Evolutionary conservation across 371 early-diverging fungal genomes (phyloP).

Genomic region (Blakeslea trispora): DNA sequence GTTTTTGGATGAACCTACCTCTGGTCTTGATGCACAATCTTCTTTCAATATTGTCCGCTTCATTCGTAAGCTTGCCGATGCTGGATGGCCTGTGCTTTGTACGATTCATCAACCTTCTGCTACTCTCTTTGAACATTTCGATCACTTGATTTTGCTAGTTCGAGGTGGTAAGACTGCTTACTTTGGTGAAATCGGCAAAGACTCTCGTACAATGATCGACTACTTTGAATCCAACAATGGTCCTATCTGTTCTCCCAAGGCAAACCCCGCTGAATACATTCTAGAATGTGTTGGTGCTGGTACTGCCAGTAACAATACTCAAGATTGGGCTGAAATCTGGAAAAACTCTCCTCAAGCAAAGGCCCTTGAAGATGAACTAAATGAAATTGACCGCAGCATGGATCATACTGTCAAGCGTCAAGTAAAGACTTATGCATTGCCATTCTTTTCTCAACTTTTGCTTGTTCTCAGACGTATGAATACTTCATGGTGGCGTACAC

Average conservation of each 20-base stretch:
- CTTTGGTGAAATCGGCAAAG: slow-evolving; percentile 70
- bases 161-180: slow-evolving; percentile 78
- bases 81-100: slow-evolving; percentile 67
- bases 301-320: slow-evolving; percentile 53
- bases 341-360: slow-evolving; percentile 44
- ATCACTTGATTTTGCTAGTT: slow-evolving; percentile 73
- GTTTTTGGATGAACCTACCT: slow-evolving; percentile 86
- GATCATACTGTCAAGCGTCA: slow-evolving; percentile 20
- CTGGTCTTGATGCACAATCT: slow-evolving; percentile 67
- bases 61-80: slow-evolving; percentile 67
- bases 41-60: slow-evolving; percentile 75
- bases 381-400: slow-evolving; percentile 23
- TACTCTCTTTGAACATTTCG: slow-evolving; percentile 79
- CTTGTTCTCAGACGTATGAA: slow-evolving; percentile 62
- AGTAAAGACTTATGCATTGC: slow-evolving; percentile 23
- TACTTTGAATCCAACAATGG: slow-evolving; percentile 68
- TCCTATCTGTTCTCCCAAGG: slow-evolving; percentile 53
- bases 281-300: slow-evolving; percentile 66
- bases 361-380: slow-evolving; percentile 32
- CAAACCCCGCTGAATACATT: slow-evolving; percentile 76
- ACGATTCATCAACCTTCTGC: slow-evolving; percentile 87
- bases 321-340: slow-evolving; percentile 66
- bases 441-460: slow-evolving; percentile 40
- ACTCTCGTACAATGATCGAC: slow-evolving; percentile 49
- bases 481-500: slow-evolving; percentile 65